Conservation (phyloP, 2,329 filamentous ascomycete species). For the Harringtonia aguacate region DNA sequence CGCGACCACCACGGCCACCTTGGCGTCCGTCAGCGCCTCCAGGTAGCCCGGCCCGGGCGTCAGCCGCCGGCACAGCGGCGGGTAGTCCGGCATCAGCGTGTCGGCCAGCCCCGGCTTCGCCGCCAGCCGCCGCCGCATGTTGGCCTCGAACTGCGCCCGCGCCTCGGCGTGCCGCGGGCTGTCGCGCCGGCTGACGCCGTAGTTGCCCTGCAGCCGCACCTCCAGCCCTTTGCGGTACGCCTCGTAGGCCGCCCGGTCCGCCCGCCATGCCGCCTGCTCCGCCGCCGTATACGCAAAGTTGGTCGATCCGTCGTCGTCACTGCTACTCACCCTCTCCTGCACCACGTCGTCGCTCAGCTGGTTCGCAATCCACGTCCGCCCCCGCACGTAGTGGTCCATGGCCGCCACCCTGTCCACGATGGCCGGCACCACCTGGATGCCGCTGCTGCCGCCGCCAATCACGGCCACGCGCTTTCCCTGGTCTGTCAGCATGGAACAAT, state of each 20-base stretch:
- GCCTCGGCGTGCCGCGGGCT: constrained; percentile 7
- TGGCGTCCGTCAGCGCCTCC: constrained; percentile 28
- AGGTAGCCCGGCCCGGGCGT: constrained; percentile 31
- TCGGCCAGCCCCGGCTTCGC: constrained; percentile 5
- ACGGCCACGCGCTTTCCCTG: constrained; percentile 10
- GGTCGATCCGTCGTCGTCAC: no score
- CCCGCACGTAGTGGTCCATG: constrained; percentile 12
- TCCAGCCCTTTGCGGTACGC: constrained; percentile 12
- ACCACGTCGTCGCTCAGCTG: constrained; percentile 36
- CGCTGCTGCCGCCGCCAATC: constrained; percentile 9
- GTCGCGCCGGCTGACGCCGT: no score
- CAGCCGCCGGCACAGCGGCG: constrained; percentile 30
- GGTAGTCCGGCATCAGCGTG: constrained; percentile 9
- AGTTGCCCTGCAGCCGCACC: constrained; percentile 8
- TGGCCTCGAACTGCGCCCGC: no score
- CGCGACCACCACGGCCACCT: constrained; percentile 30
- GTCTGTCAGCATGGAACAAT: no score
- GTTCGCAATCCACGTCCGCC: constrained; percentile 37
- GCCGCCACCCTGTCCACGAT: constrained; percentile 22
- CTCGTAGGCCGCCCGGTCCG: constrained; percentile 8
- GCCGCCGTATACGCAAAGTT: constrained; percentile 4
- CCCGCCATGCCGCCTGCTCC: constrained; percentile 7
- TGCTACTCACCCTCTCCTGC: no score
- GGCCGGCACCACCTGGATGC: constrained; percentile 17
- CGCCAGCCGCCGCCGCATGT: no score